Evolutionary conservation across 805 yeast species (phyloP), one percentile per base, ranked within the genome.

Genomic region (Ogataea salicorniae): DNA sequence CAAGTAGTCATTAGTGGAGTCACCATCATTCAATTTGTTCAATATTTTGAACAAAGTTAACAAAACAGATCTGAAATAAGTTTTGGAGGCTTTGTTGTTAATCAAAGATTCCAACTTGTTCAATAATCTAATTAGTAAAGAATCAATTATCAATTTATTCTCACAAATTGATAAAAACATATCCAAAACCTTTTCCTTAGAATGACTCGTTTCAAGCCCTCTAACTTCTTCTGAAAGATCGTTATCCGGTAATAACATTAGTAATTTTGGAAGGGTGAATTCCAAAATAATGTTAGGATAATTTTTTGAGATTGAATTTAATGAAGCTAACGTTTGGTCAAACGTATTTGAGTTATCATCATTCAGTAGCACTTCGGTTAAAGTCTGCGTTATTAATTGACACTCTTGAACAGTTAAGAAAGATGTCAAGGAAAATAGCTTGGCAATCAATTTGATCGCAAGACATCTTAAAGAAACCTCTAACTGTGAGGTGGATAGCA

Each of bases 401-500:
- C 79, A 62, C 54, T 89, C 96, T 45, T 77, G 77, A 4, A 57
- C 52, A 15, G 64, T 63, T 42, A 89, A 65, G 53, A 79, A 82
- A 1, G 66, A 68, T 2, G 67, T 63, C 54, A 86, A 67, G 31
- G 71, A 67, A 8, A 82, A 69, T 39, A 88, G 58, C 43, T 79
- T 78, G 0, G 81, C 73, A 43, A 89, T 72, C 40, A 85, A 87
- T 46, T 79, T 79, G 29, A 86, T 69, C 1, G 94, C 78, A 37
- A 84, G 68, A 26, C 84, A 74, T 57, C 89, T 75, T 47, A 89
- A 71, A 1, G 90, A 79, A 11, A 81, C 82, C 57, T 87, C 96
- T 31, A 79, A 67, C 34, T 73, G 75, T 0, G 95, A 80, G 0
- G 87, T 75, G 0, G 84, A 75, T 60, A 84, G 77, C 42, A 91